Evolutionary conservation across 164 flowering plant genomes (phyloP), one percentile per base, ranked within the genome.

Genomic region (Annona cherimola): DNA sequence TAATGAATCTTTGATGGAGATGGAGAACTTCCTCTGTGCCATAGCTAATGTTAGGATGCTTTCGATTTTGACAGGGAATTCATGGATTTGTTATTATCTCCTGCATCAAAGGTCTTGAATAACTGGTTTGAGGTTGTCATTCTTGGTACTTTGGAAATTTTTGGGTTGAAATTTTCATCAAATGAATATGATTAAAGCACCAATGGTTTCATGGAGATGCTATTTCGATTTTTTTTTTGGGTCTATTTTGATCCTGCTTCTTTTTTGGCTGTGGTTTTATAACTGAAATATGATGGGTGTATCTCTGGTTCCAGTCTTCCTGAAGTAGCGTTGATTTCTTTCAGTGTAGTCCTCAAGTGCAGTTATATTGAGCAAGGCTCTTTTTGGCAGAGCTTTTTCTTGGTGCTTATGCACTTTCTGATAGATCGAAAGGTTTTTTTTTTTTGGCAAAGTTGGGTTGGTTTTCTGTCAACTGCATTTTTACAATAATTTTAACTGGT

Each of bases 91-190:
- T 77, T 96, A 70, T 50, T 93, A 69, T 85, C 99, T n/a, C 99
- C 99, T 9, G 91, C 99, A 63, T 96, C 99, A 11, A 91, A 91
- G 85, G 94, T 93, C 77, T 77, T 95, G 83, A 88, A 95, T 82
- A 91, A 87, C 75, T 96, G 99, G 99, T 96, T 96, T 82, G 95
- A 96, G 98, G 97, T 94, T 70, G 79, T 77, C 50, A 63, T 73
- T 76, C 74, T 77, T 50, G 7, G 8, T 76, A 42, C 67, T 67
- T 64, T 12, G 12, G 45, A 12, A 65, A 18, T 12, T 64, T 40
- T 64, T 40, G 67, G 67, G 14, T 14, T 64, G 42, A 64, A 12
- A 35, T 64, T 63, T 64, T 42, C 41, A 39, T 50, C 18, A 50
- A 16, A 26, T 50, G 9, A 50, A 50, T 50, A 16, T 50, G 57